Evolutionary conservation across 768 basidiomycete species (phyloP).

Genomic region (Tulasnella sp.): DNA sequence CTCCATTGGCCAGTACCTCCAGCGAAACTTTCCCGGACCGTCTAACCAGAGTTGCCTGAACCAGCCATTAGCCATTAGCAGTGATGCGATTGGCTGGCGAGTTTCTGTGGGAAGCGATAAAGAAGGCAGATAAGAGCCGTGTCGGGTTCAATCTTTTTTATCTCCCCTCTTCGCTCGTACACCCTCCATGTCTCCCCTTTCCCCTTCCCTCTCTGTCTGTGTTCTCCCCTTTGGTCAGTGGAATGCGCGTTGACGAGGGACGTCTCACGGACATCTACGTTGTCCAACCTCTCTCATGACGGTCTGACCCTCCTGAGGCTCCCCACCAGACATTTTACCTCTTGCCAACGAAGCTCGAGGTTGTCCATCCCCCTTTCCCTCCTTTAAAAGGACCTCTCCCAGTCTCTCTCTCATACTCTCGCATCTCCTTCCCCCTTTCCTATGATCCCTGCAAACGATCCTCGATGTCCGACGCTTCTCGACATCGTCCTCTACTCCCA

Average conservation of each 20-base stretch:
- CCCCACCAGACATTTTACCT: not conserved
- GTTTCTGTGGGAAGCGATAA: conserved; percentile 6
- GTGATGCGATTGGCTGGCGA: conserved; percentile 2
- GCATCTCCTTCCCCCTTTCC: not conserved
- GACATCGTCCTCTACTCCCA: not conserved
- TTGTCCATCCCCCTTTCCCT: not conserved
- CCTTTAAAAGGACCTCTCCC: not conserved
- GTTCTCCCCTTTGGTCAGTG: not conserved
- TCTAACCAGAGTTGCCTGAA: not conserved
- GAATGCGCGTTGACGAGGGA: not conserved
- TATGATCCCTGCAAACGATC: not conserved
- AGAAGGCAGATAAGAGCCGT: not conserved
- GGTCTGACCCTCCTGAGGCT: not conserved
- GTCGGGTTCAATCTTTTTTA: not conserved
- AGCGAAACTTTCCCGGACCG: not conserved
- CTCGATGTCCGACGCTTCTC: not conserved
- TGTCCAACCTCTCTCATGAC: not conserved
- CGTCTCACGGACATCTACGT: not conserved
- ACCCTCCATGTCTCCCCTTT: not conserved
- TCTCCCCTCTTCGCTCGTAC: not conserved
- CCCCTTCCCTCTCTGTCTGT: not conserved
- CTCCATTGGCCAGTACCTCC: not conserved
- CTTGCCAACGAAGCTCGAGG: not conserved
- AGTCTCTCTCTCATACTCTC: not conserved
- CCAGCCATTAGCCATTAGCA: not conserved